Base-by-base conservation (phyloP, 352 stramenopile genomes). In the Globisporangium okanoganense region DNA sequence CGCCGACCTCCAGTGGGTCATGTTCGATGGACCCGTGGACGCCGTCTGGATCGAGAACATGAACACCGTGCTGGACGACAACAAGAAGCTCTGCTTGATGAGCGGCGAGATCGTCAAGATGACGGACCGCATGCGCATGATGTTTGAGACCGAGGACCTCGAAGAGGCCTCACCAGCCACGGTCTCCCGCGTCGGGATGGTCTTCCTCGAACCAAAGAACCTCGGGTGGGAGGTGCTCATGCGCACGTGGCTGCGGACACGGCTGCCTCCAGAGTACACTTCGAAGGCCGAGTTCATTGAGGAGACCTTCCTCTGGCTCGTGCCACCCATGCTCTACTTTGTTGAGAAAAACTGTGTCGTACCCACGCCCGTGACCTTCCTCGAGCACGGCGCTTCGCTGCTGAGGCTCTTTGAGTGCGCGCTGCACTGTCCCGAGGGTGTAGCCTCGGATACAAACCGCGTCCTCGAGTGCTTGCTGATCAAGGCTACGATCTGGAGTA, bases 11-110 rank as follows among this genome's bases (percentile, higher is more conserved):
- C 95, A 98, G 67, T 98, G 92, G 92, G 82, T 98, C 27, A 90
- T 97, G 72, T 97, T 98, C 56, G 92, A 98, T 64, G 92, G 92
- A 0, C 92, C 92, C 0, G 92, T 98, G 13, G 92, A 98, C 65
- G 92, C 92, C 0, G 92, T 98, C 27, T 98, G 92, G 92, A 98
- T 98, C 63, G 92, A 98, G 54, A 98, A 98, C 71, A 98, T 98
- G 92, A 98, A 98, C 72, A 98, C 92, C 1, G 92, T 97, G 38
- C 68, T 97, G 14, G 90, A 97, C 61, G 90, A 97, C 64, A 97
- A 96, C 76, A 97, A 97, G 70, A 97, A 98, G 70, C 77, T 98
- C 5, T 98, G 92, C 45, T 69, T 98, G 7, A 98, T 97, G 89
- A 96, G 83, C 53, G 93, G 93, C 6, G 93, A 98, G 66, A 98